Evolutionary conservation across 352 stramenopile species (phyloP), one percentile per base, ranked within the genome.

Genomic region (Lagenidium sp.): DNA sequence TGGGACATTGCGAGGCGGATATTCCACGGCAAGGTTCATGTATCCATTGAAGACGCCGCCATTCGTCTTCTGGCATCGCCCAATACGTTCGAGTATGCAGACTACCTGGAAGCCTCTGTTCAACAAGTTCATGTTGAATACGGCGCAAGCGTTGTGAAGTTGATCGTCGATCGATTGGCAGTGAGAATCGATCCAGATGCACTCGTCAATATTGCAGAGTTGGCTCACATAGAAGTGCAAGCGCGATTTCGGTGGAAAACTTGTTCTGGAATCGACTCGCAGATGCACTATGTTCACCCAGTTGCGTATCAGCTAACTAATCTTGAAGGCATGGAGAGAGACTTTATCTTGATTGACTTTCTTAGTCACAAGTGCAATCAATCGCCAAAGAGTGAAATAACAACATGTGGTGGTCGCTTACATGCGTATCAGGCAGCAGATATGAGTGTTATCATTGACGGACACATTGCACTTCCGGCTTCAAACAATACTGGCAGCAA

Each of bases 111-210:
- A 32, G 29, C 87, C 4, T 41, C 42, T 5, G 24, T 86, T 4
- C 62, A 79, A 11, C 43, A 28, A 12, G 19, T 75, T 22, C 34
- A 45, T 8, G n/a, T 77, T 6, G 41, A 40, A 2, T 86, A 77
- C 29, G 42, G 46, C 0, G 29, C 36, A 30, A 57, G 59, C 1
- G 55, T 43, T 24, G 57, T 70, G 5, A 54, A 67, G 24, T 23
- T 85, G 3, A 50, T 66, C 10, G 44, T 86, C 6, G 55, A 71
- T 11, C 63, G 63, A 29, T 22, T 87, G 22, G 63, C 59, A 1
- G 57, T 51, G 4, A 86, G 79, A 54, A 81, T 89, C 34, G 71
- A 89, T n/a, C 79, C 79, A 18, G 66, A 69, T 24, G 66, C 67
- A 1, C 28, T 89, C 4, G 69, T 66, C 23, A 70, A 83, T 35